Percentiles rank a stretch among this genome's conserved stretches.
phyloP scores from a whole-genome alignment of 805 yeast genomes.

The Henningerozyma blattae region DNA sequence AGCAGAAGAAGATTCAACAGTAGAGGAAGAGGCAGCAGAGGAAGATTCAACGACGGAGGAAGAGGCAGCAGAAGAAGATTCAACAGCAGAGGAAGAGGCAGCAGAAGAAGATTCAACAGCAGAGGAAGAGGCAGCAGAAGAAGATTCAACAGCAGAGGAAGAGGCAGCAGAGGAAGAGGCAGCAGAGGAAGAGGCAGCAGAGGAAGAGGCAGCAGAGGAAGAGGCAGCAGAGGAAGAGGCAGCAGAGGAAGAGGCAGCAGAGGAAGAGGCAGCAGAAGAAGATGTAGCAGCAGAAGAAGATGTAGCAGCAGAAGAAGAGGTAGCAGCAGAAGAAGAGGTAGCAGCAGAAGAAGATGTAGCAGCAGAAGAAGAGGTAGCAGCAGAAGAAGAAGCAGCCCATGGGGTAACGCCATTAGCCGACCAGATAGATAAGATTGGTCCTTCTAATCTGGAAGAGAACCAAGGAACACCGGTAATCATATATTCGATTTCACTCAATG shows the following conservation, averaged over 20 bases:
- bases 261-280: conserved; percentile 2
- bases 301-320: conserved; percentile 1
- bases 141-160: conserved; percentile 10
- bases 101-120: background rate
- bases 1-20: conserved; percentile 2
- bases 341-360: conserved; percentile 1
- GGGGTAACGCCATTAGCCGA: conserved; percentile 1
- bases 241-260: conserved; percentile 2
- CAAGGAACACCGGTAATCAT: conserved; percentile 24
- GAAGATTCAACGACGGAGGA: background rate
- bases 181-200: background rate
- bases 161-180: background rate
- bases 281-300: conserved; percentile 1
- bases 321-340: conserved; percentile 1
- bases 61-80: conserved; percentile 2
- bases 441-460: conserved; percentile 19
- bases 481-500: conserved; percentile 14
- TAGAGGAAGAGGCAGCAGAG: conserved; percentile 3
- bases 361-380: conserved; percentile 2
- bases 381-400: conserved; percentile 2
- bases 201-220: background rate
- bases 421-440: conserved; percentile 6
- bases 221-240: conserved; percentile 1
- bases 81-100: background rate
- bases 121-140: conserved; percentile 10